Evolutionary conservation across 2,329 filamentous ascomycete species (phyloP), one percentile per base, ranked within the genome.

Genomic region (Ambrosiella cleistominuta): DNA sequence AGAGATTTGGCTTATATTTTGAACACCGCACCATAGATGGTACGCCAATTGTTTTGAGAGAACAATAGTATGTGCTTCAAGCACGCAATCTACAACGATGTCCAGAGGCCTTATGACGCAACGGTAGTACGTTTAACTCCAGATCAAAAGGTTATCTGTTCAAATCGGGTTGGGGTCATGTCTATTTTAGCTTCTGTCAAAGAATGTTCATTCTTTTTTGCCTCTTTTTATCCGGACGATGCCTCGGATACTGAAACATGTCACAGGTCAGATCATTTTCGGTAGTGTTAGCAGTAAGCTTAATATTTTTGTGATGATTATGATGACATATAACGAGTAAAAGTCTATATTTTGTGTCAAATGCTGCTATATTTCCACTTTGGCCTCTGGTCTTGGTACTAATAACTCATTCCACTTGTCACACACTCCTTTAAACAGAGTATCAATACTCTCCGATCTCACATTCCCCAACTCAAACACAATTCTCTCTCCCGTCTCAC

Each of bases 381-480:
- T 17, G 19, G n/a, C 44, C 11, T 53, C 39, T 52, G 17, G 5
- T 58, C 56, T 50, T 12, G 56, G n/a, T 6, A 54, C 38, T 7
- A 54, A 35, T n/a, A 50, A 54, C 38, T 54, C 40, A 15, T 44
- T 19, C 44, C 55, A 57, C 35, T 51, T 36, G 12, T 36, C 39
- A 39, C 55, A 57, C 44, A 27, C 17, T 8, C 12, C 27, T 7
- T 9, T 39, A 38, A 57, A 57, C 15, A 7, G 8, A 13, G n/a
- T 15, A 17, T 47, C 44, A 17, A 47, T 47, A 13, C 44, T 17
- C 36, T 75, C 73, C 67, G 73, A 71, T n/a, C 64, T 62, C 36
- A 67, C 66, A 15, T 68, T 68, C 8, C 64, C 66, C 4, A 68
- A 67, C 67, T 72, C 68, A 17, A 75, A 62, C n/a, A 69, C 61